A percentile compares a stretch with the other conserved stretches of the same genome.
phyloP scores from a whole-genome alignment of 1,284 basidiomycete genomes.

The Austroboletus niveus region DNA sequence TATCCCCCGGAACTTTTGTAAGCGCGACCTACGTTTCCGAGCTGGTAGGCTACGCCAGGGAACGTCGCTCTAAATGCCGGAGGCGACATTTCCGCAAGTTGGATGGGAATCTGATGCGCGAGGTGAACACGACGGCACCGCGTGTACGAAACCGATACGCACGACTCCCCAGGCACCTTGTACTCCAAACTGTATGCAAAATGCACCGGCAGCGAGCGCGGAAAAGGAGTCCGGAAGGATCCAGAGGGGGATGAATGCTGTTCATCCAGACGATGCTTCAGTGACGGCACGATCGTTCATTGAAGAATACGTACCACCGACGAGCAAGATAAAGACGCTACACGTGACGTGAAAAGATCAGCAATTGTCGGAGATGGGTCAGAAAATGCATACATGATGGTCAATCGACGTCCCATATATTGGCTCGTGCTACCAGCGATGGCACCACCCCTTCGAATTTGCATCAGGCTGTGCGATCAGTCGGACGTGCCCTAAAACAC shows the following conservation, averaged over 20 bases:
- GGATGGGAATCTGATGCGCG: conserved; percentile 65
- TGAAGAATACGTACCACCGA: conserved; percentile 36
- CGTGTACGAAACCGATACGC: conserved; percentile 1
- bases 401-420: conserved; percentile 84
- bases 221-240: conserved; percentile 71
- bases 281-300: conserved; percentile 56
- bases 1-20: neutral
- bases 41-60: conserved; percentile 88
- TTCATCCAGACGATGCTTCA: neutral
- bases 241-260: conserved; percentile 80
- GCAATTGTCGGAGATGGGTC: neutral
- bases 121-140: neutral
- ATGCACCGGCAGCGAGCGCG: conserved; percentile 73
- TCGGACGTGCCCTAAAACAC: conserved; percentile 3
- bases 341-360: neutral
- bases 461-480: conserved; percentile 7
- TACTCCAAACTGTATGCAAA: conserved; percentile 86
- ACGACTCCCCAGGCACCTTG: conserved; percentile 82
- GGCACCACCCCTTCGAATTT: conserved; percentile 60
- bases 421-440: conserved; percentile 83
- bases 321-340: conserved; percentile 41
- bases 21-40: conserved; percentile 54
- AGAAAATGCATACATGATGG: conserved; percentile 60
- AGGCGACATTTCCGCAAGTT: conserved; percentile 88
- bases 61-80: conserved; percentile 93